phyloP scores from a whole-genome alignment of 176 grass and related monocot species.

The Ensete glaucum region DNA sequence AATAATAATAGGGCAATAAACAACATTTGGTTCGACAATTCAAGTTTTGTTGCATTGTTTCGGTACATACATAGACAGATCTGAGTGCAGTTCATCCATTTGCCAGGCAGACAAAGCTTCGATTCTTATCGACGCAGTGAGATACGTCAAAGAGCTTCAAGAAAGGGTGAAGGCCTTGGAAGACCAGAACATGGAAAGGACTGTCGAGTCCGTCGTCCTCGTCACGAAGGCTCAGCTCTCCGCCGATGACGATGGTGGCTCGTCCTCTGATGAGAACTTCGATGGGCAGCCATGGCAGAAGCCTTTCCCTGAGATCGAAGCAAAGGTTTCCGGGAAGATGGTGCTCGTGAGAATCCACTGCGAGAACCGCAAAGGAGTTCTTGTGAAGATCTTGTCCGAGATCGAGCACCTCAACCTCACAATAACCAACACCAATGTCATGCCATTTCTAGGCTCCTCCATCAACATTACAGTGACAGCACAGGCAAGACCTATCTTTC shows the following conservation, averaged over 20 bases:
- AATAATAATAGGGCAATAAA: too few relatives aligned
- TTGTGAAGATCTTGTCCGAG: slow-evolving; percentile 44
- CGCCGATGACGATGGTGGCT: neutral
- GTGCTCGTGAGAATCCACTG: slow-evolving; percentile 46
- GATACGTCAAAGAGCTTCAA: slow-evolving; percentile 47
- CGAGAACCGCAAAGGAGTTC: slow-evolving; percentile 32
- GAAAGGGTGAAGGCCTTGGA: slow-evolving; percentile 45
- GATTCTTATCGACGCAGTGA: slow-evolving; percentile 43
- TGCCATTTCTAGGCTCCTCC: slow-evolving; percentile 37
- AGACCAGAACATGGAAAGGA: slow-evolving; percentile 21
- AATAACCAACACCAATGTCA: slow-evolving; percentile 44
- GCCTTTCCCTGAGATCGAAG: slow-evolving; percentile 25
- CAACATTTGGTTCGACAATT: too few relatives aligned
- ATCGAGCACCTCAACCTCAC: slow-evolving; percentile 39
- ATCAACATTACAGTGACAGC: slow-evolving; percentile 46
- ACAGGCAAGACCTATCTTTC: slow-evolving; percentile 19
- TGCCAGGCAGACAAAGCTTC: slow-evolving; percentile 60
- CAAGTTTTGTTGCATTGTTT: too few relatives aligned
- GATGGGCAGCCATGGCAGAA: neutral
- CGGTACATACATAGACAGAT: too few relatives aligned
- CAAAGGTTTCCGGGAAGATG: slow-evolving; percentile 30
- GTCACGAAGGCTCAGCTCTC: slow-evolving; percentile 25
- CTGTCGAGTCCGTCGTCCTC: slow-evolving; percentile 24
- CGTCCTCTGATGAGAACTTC: neutral
- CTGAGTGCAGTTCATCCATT: neutral